Conservation (phyloP, 768 basidiomycete species). For the Lepiota venenata region DNA sequence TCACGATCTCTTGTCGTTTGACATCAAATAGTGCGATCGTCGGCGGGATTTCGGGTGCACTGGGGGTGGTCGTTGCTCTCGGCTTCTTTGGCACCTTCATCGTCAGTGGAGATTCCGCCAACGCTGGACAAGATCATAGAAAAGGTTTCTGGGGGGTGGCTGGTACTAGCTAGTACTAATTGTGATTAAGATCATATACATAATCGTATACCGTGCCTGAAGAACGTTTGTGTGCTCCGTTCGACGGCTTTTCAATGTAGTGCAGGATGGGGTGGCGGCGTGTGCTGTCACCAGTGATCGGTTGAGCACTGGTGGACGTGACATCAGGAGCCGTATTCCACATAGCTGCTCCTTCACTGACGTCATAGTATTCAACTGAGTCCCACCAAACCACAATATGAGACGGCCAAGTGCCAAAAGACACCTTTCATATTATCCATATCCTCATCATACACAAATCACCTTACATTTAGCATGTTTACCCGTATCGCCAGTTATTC, state of each 20-base stretch:
- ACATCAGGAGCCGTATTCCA: too few relatives aligned
- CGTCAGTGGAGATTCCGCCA: too few relatives aligned
- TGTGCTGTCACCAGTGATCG: too few relatives aligned
- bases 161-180: too few relatives aligned
- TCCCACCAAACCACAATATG: not conserved
- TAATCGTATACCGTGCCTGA: too few relatives aligned
- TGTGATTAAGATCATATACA: too few relatives aligned
- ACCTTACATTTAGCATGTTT: not conserved
- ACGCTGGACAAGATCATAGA: too few relatives aligned
- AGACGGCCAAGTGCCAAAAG: not conserved
- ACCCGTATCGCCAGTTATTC: not conserved
- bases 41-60: not conserved
- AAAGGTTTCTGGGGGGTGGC: too few relatives aligned
- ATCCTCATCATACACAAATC: not conserved
- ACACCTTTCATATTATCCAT: not conserved
- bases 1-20: not conserved
- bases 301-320: too few relatives aligned
- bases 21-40: not conserved
- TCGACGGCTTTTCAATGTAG: too few relatives aligned
- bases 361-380: slow-evolving; percentile 2
- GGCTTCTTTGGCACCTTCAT: not conserved
- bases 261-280: too few relatives aligned
- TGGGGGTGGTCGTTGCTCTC: not conserved
- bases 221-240: too few relatives aligned
- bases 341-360: slow-evolving; percentile 1